A percentile compares a stretch with the other conserved stretches of the same genome.
These are phyloP conservation scores for Monascus ruber DNA, from an alignment of 2,329 filamentous ascomycete genomes.

Conservation along the genomic window DNA sequence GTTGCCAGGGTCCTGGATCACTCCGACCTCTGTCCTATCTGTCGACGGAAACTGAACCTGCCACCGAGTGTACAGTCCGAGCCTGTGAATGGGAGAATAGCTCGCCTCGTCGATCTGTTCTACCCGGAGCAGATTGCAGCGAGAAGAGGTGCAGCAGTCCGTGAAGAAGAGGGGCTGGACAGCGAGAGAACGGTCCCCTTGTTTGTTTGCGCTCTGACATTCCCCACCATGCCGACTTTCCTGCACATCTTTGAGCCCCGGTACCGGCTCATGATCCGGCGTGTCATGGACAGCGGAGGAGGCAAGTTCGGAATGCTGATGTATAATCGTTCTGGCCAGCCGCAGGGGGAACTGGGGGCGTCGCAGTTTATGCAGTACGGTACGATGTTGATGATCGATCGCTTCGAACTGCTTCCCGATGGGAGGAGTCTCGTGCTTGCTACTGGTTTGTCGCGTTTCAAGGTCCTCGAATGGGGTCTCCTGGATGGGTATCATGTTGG, in stretches of 20 bases:
- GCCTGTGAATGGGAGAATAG: slow-evolving; percentile 52
- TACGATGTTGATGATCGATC: slow-evolving; percentile 64
- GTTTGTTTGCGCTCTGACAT: slow-evolving; percentile 72
- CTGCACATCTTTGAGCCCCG: slow-evolving; percentile 87
- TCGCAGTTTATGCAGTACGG: slow-evolving; percentile 61
- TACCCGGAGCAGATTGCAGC: slow-evolving; percentile 55
- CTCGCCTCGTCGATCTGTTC: slow-evolving; percentile 53
- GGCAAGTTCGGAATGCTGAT: slow-evolving; percentile 78
- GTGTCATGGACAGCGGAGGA: slow-evolving; percentile 57
- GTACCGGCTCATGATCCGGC: slow-evolving; percentile 79
- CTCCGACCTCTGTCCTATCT: slow-evolving; percentile 67
- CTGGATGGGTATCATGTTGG: slow-evolving; percentile 70
- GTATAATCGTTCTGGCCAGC: slow-evolving; percentile 45
- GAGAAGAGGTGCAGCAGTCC: slow-evolving; percentile 44
- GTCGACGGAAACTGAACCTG: slow-evolving; percentile 53
- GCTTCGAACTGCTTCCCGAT: slow-evolving; percentile 62
- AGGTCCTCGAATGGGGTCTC: slow-evolving; percentile 49
- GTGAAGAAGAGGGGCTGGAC: slow-evolving; percentile 43
- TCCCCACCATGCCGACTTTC: slow-evolving; percentile 74
- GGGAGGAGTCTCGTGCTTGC: slow-evolving; percentile 75
- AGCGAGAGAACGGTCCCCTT: slow-evolving; percentile 55
- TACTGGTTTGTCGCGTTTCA: slow-evolving; percentile 64
- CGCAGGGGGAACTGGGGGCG: slow-evolving; percentile 42
- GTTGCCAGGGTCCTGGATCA: slow-evolving; percentile 66
- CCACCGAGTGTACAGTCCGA: slow-evolving; percentile 39